Evolutionary conservation across 106 monocot genomes (phyloP), one percentile per base, ranked within the genome.

Genomic region (Dendrobium nobile): DNA sequence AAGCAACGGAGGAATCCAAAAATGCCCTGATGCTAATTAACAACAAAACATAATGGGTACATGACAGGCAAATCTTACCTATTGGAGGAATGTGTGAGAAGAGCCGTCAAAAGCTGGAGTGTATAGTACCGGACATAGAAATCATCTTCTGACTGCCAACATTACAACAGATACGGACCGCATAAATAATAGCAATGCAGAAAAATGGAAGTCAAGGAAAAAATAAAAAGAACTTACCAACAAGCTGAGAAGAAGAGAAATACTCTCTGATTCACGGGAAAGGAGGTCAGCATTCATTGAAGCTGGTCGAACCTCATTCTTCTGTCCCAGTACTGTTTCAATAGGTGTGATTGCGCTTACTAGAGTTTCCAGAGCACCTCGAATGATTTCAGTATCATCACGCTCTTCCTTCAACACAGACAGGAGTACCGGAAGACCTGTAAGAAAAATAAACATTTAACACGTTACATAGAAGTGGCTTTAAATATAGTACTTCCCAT

Each of bases 81-180:
- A 75, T 87, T 90, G 59, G 89, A 87, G 31, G 91, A 93, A 91
- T 99, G 86, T 41, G 91, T 91, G 82, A 99, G 89, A 82, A 99
- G 95, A 43, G 93, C 90, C 26, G 99, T 99, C 59, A 99, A 83
- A 86, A 99, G 95, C 87, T 99, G 99, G 83, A 99, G 95, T 4
- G 99, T 99, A 79, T 99, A 99, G 73, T 99, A 99, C 81, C 99
- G 75, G 13, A 99, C 83, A 81, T 95, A 99, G 64, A 99, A 99
- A 61, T 99, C 99, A 86, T 95, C 96, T 83, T 96, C 96, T 19
- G 93, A 93, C 96, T 96, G 88, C 78, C 79, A 83, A 76, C 74
- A 81, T 48, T 31, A 54, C 37, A 33, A 18, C n/a, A 54, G 8
- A 68, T 10, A 48, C 58, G 37, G 8, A 1, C 33, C 31, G 51